These are phyloP conservation scores for Kodamaea sagamina DNA, from an alignment of 805 yeast genomes.

Conservation along the genomic window DNA sequence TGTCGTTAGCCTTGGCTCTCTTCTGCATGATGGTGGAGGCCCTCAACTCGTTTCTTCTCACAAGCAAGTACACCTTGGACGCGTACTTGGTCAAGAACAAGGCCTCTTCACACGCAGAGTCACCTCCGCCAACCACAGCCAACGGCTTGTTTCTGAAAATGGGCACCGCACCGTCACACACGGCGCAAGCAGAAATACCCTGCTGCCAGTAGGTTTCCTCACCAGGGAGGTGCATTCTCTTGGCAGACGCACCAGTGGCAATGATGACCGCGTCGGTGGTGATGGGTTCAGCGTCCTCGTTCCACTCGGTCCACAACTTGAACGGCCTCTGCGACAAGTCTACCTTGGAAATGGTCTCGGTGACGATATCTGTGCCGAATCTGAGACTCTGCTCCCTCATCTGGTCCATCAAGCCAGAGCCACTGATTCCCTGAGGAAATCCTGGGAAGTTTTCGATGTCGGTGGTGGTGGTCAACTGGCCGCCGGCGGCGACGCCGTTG, in stretches of 20 bases:
- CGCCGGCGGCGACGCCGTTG: conserved; percentile 98
- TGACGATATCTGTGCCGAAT: conserved; percentile 92
- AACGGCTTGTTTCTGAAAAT: conserved; percentile 96
- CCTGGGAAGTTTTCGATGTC: conserved; percentile 99
- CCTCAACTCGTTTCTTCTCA: conserved; percentile 91
- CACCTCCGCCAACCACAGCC: conserved; percentile 99
- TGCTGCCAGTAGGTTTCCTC: conserved; percentile 98
- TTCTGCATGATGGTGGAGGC: conserved; percentile 97
- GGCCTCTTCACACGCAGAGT: conserved; percentile 99
- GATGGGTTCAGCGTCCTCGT: conserved; percentile 87
- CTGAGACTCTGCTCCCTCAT: conserved; percentile 87
- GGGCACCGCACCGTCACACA: conserved; percentile 99
- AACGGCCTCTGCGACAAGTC: conserved; percentile 88
- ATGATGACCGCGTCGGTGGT: conserved; percentile 90
- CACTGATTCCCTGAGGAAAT: conserved; percentile 90
- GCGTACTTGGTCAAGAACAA: conserved; percentile 95
- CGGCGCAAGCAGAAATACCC: conserved; percentile 99
- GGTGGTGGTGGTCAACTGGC: conserved; percentile 97
- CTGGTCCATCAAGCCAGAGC: conserved; percentile 85
- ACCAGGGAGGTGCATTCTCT: conserved; percentile 90
- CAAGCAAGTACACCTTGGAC: conserved; percentile 89
- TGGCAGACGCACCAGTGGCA: conserved; percentile 99
- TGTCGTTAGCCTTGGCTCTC: conserved; percentile 80
- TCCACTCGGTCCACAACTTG: conserved; percentile 95
- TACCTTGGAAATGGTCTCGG: conserved; percentile 92